Evolutionary conservation across 495 filamentous ascomycete genomes (phyloP), one percentile per base, ranked within the genome.

Genomic region (Cenococcum geophilum): DNA sequence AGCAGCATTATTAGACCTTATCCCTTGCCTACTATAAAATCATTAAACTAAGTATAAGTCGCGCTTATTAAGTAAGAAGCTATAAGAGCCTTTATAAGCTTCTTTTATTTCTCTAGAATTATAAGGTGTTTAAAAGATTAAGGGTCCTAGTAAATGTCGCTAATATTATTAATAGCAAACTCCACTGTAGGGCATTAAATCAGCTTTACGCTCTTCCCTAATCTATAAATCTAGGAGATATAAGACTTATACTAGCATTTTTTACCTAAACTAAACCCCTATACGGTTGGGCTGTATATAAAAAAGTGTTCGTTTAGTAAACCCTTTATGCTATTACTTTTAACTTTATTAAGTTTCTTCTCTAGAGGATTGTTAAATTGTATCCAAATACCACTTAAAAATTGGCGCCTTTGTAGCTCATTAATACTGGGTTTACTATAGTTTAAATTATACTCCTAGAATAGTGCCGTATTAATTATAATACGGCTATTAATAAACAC

Each of bases 271-370:
- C 64, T 69, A 57, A 63, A 73, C 8, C 71, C 71, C 20, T 69
- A 61, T 23, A 72, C 64, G 14, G 70, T 73, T 23, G 63, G 63
- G 23, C 68, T 70, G 32, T 64, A 73, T 20, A 71, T 60, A 11
- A 65, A 34, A 8, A 67, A 57, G 27, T 73, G 59, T 2, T 67
- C 66, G 21, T 71, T 65, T 61, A 34, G 34, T 42, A 5, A 43
- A 34, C 34, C 6, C 45, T 49, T n/a, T n/a, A n/a, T n/a, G n/a
- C n/a, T n/a, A n/a, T n/a, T n/a, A n/a, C n/a, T n/a, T n/a, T n/a
- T n/a, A n/a, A n/a, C n/a, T n/a, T n/a, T n/a, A n/a, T n/a, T n/a
- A n/a, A n/a, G n/a, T n/a, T n/a, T n/a, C n/a, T n/a, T n/a, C n/a
- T n/a, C n/a, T n/a, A n/a, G n/a, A n/a, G n/a, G n/a, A n/a, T n/a